Base-by-base conservation (phyloP, 768 basidiomycete species). In the Calocybe indica region DNA sequence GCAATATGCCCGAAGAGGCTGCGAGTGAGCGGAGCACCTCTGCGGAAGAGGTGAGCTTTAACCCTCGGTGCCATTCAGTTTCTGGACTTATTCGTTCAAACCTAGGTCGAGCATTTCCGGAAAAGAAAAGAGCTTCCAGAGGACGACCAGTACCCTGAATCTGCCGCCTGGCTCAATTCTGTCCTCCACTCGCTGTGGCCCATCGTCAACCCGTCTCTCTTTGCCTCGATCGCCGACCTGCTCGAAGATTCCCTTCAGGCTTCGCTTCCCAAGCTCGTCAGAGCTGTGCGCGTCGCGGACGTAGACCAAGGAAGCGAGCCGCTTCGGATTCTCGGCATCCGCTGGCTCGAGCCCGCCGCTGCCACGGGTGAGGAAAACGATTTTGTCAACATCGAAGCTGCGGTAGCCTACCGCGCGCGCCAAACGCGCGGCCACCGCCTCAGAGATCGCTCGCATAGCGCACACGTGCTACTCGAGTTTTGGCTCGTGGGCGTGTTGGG, bases 401-500 rank as follows among this genome's bases (percentile, higher is more conserved):
- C 80, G 0, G 68, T 89, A 46, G 78, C 79, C 1, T 89, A 88
- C 61, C 74, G 76, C 29, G 79, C 83, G 3, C 61, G 72, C 28
- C 76, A 80, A 1, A 55, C 59, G 3, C 45, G 45, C 2, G 77
- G 76, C 11, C 58, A 56, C 12, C 59, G 62, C 28, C 55, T 73
- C 22, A 63, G 66, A 39, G 63, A 64, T 7, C 68, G 78, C 9
- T 71, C 78, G 5, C 71, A 75, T 40, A 83, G 87, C 59, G 72
- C 80, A 7, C 80, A 85, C 55, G 60, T 89, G 30, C 62, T 88
- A 10, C 72, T 87, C 55, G 76, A 89, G 55, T 88, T 91, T 64
- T 83, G 79, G 65, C 56, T 83, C 10, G 52, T 67, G 0, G 69
- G 65, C 1, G 68, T 69, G 4, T 40, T 72, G 15, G 67, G 22